phyloP scores from a whole-genome alignment of 2,329 filamentous ascomycete genomes.

The Sporothrix pallida region DNA sequence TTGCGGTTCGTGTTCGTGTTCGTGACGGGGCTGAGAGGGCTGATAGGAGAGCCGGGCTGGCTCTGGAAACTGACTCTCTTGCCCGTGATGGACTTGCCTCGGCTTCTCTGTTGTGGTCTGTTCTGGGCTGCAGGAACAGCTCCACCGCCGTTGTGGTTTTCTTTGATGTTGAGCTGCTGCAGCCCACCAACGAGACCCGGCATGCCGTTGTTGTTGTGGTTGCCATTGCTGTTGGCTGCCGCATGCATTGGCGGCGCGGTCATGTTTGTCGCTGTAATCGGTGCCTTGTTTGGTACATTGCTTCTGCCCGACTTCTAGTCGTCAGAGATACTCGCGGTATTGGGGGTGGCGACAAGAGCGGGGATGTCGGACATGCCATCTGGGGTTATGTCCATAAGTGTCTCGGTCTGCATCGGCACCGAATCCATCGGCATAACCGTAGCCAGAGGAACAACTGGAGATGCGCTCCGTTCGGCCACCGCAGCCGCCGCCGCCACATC shows the following conservation, averaged over 20 bases:
- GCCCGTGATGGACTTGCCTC: neutral
- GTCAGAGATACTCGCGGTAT: slow-evolving; percentile 26
- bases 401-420: neutral
- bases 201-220: neutral
- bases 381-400: neutral
- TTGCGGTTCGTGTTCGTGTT: slow-evolving; percentile 10
- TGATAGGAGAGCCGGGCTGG: neutral
- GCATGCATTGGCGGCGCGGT: neutral
- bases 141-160: neutral
- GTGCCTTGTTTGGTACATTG: neutral
- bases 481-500: neutral
- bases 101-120: neutral
- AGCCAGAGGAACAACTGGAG: neutral
- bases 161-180: slow-evolving; percentile 12
- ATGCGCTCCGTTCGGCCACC: slow-evolving; percentile 11
- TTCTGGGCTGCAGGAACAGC: neutral
- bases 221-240: neutral
- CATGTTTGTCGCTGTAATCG: neutral
- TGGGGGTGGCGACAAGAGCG: neutral
- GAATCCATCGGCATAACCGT: neutral
- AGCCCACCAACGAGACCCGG: neutral
- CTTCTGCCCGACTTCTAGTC: slow-evolving; percentile 34
- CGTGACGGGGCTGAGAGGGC: slow-evolving; percentile 15
- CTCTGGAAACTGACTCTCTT: slow-evolving; percentile 3
- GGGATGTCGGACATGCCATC: neutral